These are phyloP conservation scores for Irpex sp. DNA, from an alignment of 1,284 basidiomycete species.

Conservation along the genomic window DNA sequence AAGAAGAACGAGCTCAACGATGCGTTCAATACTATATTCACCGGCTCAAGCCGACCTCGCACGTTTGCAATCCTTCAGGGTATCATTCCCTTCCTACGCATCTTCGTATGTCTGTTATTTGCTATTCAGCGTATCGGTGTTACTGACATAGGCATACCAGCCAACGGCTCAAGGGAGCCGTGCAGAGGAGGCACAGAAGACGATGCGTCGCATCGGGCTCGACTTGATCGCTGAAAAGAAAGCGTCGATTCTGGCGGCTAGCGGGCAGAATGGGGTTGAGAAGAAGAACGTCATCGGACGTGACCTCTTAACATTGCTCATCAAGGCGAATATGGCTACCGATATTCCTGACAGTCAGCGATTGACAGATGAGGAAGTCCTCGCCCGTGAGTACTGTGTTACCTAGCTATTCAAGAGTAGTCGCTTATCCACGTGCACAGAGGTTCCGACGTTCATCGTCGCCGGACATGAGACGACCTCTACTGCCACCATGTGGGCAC, in stretches of 20 bases:
- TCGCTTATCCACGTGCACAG: constrained; percentile 24
- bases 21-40: constrained; percentile 47
- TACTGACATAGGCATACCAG: constrained; percentile 14
- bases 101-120: constrained; percentile 33
- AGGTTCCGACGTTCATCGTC: constrained; percentile 55
- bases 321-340: constrained; percentile 46
- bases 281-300: constrained; percentile 16
- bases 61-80: constrained; percentile 32
- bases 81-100: constrained; percentile 37
- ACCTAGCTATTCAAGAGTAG: background rate
- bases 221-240: constrained; percentile 41
- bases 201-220: constrained; percentile 33
- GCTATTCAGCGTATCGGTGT: background rate
- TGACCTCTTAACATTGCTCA: constrained; percentile 32
- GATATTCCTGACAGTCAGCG: constrained; percentile 40
- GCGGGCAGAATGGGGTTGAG: constrained; percentile 23
- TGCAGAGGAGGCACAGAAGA: constrained; percentile 20
- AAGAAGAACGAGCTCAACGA: constrained; percentile 43
- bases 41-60: constrained; percentile 16
- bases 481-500: too few species aligned
- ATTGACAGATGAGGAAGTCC: constrained; percentile 51
- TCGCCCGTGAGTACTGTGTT: constrained; percentile 41
- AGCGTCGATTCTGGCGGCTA: constrained; percentile 20
- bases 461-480: constrained; percentile 49
- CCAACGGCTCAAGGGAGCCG: constrained; percentile 24